Evolutionary conservation across 2,329 filamentous ascomycete species (phyloP).

Genomic region (Hysterium pulicare): DNA sequence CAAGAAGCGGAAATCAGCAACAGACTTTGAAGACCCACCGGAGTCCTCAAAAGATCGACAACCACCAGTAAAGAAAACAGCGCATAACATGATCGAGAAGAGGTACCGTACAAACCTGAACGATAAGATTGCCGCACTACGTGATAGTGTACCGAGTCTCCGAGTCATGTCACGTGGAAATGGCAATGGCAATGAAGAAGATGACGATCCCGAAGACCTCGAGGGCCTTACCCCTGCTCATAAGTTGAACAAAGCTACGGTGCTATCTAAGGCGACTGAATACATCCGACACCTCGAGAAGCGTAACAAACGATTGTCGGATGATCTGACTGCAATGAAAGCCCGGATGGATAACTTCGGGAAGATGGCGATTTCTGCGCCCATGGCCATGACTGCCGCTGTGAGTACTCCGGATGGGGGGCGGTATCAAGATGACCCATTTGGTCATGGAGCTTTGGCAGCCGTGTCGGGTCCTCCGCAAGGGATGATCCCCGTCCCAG

Average conservation of each 20-base stretch:
- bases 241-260: slow-evolving; percentile 97
- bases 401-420: slow-evolving; percentile 33
- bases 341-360: slow-evolving; percentile 62
- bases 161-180: slow-evolving; percentile 68
- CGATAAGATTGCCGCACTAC: slow-evolving; percentile 89
- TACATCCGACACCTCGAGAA: slow-evolving; percentile 94
- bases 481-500: slow-evolving; percentile 43
- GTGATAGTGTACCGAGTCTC: slow-evolving; percentile 88
- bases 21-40: slow-evolving; percentile 58
- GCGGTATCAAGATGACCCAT: slow-evolving; percentile 38
- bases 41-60: slow-evolving; percentile 52
- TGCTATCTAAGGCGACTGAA: slow-evolving; percentile 91
- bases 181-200: slow-evolving; percentile 62
- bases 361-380: slow-evolving; percentile 65
- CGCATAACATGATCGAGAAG: slow-evolving; percentile 98
- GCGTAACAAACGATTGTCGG: slow-evolving; percentile 74
- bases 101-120: slow-evolving; percentile 94
- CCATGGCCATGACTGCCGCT: slow-evolving; percentile 34
- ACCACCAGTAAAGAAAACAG: slow-evolving; percentile 75
- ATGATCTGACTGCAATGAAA: slow-evolving; percentile 79
- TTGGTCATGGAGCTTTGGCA: slow-evolving; percentile 18
- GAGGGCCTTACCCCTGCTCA: slow-evolving; percentile 70
- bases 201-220: slow-evolving; percentile 79
- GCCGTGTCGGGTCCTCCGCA: slow-evolving; percentile 31
- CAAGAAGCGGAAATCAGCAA: slow-evolving; percentile 39